Conservation (phyloP, 164 flowering plant species). For the Dillenia suffruticosa region DNA sequence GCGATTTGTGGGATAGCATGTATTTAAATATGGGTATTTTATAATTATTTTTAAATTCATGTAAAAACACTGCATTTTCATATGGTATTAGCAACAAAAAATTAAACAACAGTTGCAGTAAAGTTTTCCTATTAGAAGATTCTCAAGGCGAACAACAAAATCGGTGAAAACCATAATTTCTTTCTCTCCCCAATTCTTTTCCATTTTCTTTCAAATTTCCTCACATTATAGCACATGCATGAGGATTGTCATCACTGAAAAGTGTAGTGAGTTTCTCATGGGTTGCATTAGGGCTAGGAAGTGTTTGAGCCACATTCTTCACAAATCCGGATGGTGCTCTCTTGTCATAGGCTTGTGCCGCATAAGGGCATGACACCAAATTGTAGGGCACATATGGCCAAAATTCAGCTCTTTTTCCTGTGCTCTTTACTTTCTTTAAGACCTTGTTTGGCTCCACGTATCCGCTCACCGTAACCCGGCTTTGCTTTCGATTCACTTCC, state of each 20-base stretch:
- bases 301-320: slow-evolving; percentile 24
- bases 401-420: slow-evolving; percentile 41
- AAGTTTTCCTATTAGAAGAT: no score
- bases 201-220: no score
- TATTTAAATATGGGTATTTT: no score
- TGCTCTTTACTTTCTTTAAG: slow-evolving; percentile 29
- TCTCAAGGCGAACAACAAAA: no score
- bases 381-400: slow-evolving; percentile 44
- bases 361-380: slow-evolving; percentile 38
- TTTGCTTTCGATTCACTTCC: slow-evolving; percentile 38
- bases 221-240: slow-evolving; percentile 39
- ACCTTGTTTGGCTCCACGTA: slow-evolving; percentile 38
- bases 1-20: no score
- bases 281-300: slow-evolving; percentile 19
- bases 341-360: slow-evolving; percentile 37
- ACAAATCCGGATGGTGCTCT: slow-evolving; percentile 41
- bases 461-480: slow-evolving; percentile 35
- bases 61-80: no score
- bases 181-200: no score
- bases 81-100: no score
- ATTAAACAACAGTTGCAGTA: no score
- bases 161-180: no score
- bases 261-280: slow-evolving; percentile 21
- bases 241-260: slow-evolving; percentile 40
- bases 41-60: no score